phyloP scores from a whole-genome alignment of 495 filamentous ascomycete genomes.

The Penicillium manginii region DNA sequence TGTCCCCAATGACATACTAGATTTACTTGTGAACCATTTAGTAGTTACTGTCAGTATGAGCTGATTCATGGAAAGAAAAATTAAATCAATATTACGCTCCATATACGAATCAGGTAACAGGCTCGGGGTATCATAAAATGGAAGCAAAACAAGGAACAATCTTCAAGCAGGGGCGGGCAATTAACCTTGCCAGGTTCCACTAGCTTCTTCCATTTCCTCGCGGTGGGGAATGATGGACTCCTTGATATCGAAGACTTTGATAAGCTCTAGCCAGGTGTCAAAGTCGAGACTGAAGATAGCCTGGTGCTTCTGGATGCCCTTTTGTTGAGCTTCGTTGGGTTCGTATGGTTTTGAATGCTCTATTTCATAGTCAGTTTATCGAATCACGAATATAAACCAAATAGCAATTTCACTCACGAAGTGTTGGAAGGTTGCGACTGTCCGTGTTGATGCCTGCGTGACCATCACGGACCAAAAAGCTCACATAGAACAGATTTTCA shows the following conservation, averaged over 20 bases:
- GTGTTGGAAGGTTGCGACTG: constrained; percentile 64
- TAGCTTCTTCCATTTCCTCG: constrained; percentile 58
- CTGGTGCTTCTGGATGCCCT: constrained; percentile 70
- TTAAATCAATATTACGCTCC: too few relatives aligned
- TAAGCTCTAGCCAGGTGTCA: constrained; percentile 75
- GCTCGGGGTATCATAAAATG: constrained; percentile 12
- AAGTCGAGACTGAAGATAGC: constrained; percentile 85
- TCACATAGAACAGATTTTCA: constrained; percentile 96
- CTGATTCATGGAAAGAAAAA: too few relatives aligned
- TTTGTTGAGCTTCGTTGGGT: constrained; percentile 48
- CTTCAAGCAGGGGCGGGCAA: neutral
- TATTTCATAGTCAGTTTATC: constrained; percentile 33
- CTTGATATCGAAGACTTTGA: constrained; percentile 72
- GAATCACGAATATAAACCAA: neutral
- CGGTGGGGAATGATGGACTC: constrained; percentile 84
- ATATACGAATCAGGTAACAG: too few relatives aligned
- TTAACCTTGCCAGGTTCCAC: constrained; percentile 81
- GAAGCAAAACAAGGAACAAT: constrained; percentile 19
- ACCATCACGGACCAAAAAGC: constrained; percentile 91
- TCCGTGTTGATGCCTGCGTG: constrained; percentile 67
- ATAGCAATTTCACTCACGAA: constrained; percentile 60
- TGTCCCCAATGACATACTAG: too few relatives aligned
- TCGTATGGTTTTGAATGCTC: constrained; percentile 44
- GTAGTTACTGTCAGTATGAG: too few relatives aligned
- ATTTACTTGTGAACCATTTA: too few relatives aligned